Conservation (phyloP, 2,329 filamentous ascomycete species). For the Endoconidiophora laricicola region DNA sequence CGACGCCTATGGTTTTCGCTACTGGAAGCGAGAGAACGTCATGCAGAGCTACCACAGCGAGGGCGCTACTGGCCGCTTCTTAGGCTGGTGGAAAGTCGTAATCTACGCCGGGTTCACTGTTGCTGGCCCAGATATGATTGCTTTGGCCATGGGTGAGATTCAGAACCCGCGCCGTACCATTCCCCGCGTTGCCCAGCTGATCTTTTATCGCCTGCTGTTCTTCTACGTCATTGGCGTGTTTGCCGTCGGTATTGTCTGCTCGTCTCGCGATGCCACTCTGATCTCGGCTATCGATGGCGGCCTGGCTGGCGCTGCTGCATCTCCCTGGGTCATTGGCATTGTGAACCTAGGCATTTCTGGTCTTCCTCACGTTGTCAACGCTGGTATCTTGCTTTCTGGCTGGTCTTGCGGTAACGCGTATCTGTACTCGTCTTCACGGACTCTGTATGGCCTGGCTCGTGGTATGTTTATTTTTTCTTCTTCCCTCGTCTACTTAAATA, state of each 20-base stretch:
- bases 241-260: slow-evolving; percentile 35
- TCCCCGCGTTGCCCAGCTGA: slow-evolving; percentile 53
- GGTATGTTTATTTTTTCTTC: slow-evolving; percentile 12
- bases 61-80: slow-evolving; percentile 42
- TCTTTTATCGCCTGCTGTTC: slow-evolving; percentile 54
- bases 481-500: background rate
- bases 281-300: slow-evolving; percentile 29
- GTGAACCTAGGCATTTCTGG: slow-evolving; percentile 38
- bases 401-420: slow-evolving; percentile 34
- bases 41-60: slow-evolving; percentile 21
- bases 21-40: slow-evolving; percentile 26
- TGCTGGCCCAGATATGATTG: slow-evolving; percentile 50
- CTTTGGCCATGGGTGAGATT: slow-evolving; percentile 38
- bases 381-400: slow-evolving; percentile 21
- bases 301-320: slow-evolving; percentile 37
- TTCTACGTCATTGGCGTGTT: slow-evolving; percentile 57
- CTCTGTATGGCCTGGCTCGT: slow-evolving; percentile 32
- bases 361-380: slow-evolving; percentile 45
- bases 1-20: slow-evolving; percentile 48
- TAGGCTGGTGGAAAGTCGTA: slow-evolving; percentile 38
- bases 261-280: slow-evolving; percentile 33
- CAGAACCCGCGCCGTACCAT: slow-evolving; percentile 48
- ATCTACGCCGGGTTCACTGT: slow-evolving; percentile 55
- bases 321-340: slow-evolving; percentile 44
- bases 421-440: slow-evolving; percentile 33